Evolutionary conservation across 306 rosid species (phyloP).

Genomic region (Myrica gale): DNA sequence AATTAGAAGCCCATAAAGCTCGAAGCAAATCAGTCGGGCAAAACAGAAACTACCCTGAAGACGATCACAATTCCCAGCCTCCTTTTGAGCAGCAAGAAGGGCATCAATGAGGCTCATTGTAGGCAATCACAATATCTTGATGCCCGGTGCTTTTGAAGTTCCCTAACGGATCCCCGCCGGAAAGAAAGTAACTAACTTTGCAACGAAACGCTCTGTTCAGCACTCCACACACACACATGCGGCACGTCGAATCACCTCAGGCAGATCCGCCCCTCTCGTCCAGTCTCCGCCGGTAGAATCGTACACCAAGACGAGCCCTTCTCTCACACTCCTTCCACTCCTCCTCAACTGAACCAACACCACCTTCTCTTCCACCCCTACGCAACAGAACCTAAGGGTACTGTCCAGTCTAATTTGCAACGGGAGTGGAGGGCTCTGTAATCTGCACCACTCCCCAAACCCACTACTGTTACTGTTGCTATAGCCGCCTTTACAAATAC

Average conservation of each 20-base stretch:
- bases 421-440: conserved; percentile 59
- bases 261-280: conserved; percentile 50
- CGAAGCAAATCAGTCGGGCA: too few species aligned
- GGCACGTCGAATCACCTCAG: conserved; percentile 66
- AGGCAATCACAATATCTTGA: too few species aligned
- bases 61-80: too few species aligned
- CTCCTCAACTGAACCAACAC: conserved; percentile 45
- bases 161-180: neutral
- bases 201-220: conserved; percentile 1
- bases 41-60: too few species aligned
- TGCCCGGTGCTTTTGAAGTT: neutral
- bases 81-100: too few species aligned
- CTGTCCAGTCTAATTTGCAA: conserved; percentile 53
- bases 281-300: conserved; percentile 49
- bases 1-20: too few species aligned
- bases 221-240: conserved; percentile 64
- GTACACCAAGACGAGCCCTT: conserved; percentile 54
- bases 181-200: too few species aligned
- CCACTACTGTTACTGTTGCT: neutral
- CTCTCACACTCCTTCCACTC: conserved; percentile 40
- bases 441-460: conserved; percentile 65
- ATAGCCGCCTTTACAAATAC: neutral
- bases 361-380: conserved; percentile 60
- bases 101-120: too few species aligned
- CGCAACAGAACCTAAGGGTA: conserved; percentile 60